Conservation (phyloP, 179 eudicot genomes). For the Amaranthus tricolor region DNA sequence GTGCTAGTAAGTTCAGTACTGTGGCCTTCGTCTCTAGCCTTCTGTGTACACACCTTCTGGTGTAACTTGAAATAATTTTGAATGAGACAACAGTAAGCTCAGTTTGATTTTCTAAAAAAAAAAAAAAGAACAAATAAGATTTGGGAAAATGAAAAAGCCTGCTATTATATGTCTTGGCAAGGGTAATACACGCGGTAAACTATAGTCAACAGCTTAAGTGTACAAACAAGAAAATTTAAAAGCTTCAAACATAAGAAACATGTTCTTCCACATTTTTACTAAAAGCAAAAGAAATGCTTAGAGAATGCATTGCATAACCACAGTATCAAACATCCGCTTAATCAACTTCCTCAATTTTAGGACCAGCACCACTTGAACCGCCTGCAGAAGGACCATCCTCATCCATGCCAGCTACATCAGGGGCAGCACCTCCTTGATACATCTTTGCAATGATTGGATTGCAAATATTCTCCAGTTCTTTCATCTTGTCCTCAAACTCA, state of each 20-base stretch:
- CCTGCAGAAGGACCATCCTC: slow-evolving; percentile 41
- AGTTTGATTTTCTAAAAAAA: no score
- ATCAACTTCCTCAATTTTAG: slow-evolving; percentile 56
- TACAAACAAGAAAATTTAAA: not conserved
- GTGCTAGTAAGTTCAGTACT: no score
- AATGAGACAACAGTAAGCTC: no score
- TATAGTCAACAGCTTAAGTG: not conserved
- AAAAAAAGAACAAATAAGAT: not conserved
- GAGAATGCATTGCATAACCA: not conserved
- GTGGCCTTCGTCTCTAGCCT: no score
- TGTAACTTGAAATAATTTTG: no score
- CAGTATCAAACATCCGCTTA: slow-evolving; percentile 9
- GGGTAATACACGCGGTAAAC: not conserved
- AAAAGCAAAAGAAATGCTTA: not conserved
- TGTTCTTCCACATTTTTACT: not conserved
- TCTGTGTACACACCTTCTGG: no score
- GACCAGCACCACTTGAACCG: slow-evolving; percentile 42
- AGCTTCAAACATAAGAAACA: not conserved
- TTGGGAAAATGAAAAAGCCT: slow-evolving; percentile 6
- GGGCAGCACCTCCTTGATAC: slow-evolving; percentile 43
- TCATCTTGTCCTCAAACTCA: slow-evolving; percentile 59
- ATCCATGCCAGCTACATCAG: slow-evolving; percentile 37
- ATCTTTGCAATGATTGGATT: slow-evolving; percentile 53
- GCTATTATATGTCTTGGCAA: not conserved
- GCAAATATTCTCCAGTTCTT: slow-evolving; percentile 50